Conservation (phyloP, 768 basidiomycete species). For the Termitomyces sp. region DNA sequence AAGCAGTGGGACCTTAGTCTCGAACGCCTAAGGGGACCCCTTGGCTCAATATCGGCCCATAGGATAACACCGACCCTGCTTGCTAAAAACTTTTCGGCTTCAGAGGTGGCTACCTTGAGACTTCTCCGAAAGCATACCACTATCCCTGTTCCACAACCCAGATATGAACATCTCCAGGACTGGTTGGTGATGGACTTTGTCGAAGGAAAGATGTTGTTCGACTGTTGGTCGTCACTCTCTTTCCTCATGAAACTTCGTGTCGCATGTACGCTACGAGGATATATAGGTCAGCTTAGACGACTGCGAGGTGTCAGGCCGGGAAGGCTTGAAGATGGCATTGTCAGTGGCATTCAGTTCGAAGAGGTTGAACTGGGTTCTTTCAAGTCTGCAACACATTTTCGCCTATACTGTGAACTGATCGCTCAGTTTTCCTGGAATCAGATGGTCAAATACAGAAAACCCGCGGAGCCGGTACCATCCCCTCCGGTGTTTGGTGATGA, state of each 20-base stretch:
- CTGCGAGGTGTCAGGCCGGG: conserved; percentile 1
- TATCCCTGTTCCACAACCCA: conserved; percentile 5
- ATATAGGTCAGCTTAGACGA: conserved; percentile 20
- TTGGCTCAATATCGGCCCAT: neutral
- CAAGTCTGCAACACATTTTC: neutral
- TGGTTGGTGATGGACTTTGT: conserved; percentile 21
- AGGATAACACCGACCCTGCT: conserved; percentile 3
- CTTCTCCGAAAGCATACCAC: conserved; percentile 2
- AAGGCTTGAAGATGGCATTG: neutral
- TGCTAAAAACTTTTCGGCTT: neutral
- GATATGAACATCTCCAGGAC: neutral
- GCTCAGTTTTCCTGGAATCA: too few species aligned
- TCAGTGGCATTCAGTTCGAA: neutral
- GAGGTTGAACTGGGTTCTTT: neutral
- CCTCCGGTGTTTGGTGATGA: too few species aligned
- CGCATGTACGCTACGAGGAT: conserved; percentile 21
- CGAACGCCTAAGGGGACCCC: neutral
- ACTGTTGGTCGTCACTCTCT: conserved; percentile 19
- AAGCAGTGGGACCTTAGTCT: neutral
- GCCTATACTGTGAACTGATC: too few species aligned
- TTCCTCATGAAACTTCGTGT: conserved; percentile 16
- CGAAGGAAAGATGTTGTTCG: conserved; percentile 15
- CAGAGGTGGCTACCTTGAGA: conserved; percentile 1
- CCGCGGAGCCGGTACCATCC: too few species aligned
- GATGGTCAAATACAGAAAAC: too few species aligned